phyloP scores from a whole-genome alignment of 257 asterid genomes.

The Plantago elongata region DNA sequence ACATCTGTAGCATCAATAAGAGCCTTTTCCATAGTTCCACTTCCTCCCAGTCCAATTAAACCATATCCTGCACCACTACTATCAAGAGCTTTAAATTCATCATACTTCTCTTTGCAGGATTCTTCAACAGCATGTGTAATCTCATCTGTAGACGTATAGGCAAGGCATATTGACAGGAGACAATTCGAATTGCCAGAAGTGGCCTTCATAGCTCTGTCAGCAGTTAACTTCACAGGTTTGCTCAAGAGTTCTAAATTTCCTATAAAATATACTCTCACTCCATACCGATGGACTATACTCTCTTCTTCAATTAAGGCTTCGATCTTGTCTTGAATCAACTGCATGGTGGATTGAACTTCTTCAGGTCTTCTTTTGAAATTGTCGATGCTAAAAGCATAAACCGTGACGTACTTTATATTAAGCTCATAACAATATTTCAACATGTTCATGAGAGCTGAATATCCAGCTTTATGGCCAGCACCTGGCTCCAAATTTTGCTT shows the following conservation, averaged over 20 bases:
- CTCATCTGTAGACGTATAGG: slow-evolving; percentile 83
- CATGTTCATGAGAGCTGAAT: slow-evolving; percentile 50
- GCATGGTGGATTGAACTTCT: slow-evolving; percentile 75
- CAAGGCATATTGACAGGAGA: slow-evolving; percentile 62
- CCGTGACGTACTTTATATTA: slow-evolving; percentile 44
- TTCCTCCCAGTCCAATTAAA: slow-evolving; percentile 14
- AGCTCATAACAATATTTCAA: slow-evolving; percentile 65
- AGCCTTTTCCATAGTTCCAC: slow-evolving; percentile 20
- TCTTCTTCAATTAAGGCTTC: slow-evolving; percentile 52
- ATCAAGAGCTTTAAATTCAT: slow-evolving; percentile 18
- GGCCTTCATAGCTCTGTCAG: slow-evolving; percentile 64
- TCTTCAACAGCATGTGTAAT: slow-evolving; percentile 55
- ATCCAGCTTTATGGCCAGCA: slow-evolving; percentile 58
- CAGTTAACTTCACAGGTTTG: slow-evolving; percentile 49
- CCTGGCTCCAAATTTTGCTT: slow-evolving; percentile 45
- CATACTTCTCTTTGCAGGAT: slow-evolving; percentile 39
- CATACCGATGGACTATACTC: slow-evolving; percentile 50
- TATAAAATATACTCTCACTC: slow-evolving; percentile 56
- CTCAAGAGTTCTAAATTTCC: slow-evolving; percentile 69
- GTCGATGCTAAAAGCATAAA: slow-evolving; percentile 84
- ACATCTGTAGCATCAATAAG: slow-evolving; percentile 35
- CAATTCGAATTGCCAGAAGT: slow-evolving; percentile 52
- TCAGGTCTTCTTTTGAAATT: slow-evolving; percentile 71
- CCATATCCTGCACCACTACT: neutral
- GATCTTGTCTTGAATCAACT: slow-evolving; percentile 62